Evolutionary conservation across 805 yeast species (phyloP), one percentile per base, ranked within the genome.

Genomic region (Wickerhamomyces subpelliculosus): DNA sequence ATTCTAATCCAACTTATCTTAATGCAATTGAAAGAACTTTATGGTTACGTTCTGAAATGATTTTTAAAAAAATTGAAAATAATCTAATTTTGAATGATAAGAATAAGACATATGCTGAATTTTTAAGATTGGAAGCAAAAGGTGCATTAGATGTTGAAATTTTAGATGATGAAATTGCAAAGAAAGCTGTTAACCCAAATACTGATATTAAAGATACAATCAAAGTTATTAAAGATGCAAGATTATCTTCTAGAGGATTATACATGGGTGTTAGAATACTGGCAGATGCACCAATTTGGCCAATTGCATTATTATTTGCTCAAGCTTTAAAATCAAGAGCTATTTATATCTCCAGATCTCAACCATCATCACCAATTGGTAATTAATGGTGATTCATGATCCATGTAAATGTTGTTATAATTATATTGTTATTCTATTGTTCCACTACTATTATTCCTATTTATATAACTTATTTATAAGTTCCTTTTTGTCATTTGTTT

Each of bases 241-340:
- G 72, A 53, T 63, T 75, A 37, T 74, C 80, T 16, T 65, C 72
- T 36, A 72, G 78, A 52, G 68, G 80, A 17, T 59, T 84, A 29
- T 78, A 80, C 39, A 59, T 84, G 27, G 94, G 93, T 29, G 84
- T 84, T 11, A 65, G 87, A 48, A 80, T 84, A 23, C 64, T 84
- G 36, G 87, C 88, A 4, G 93, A 84, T 64, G 89, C 89, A 0
- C 93, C 93, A 13, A 81, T 84, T 20, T 84, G 94, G 94, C 93
- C 93, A 0, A 71, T 83, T 36, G 84, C 88, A 1, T 62, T 84
- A 56, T 73, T 80, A 16, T 81, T 83, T 64, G 90, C 90, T 0
- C 90, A 83, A 54, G 88, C 87, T 2, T 65, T 83, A 49, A 83
- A 80, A 53, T 72, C 78, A 24, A 70, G 88, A 51, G 78, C 80